Percentiles rank a stretch among this genome's conserved stretches.
Conservation (phyloP, 2,329 filamentous ascomycete genomes). For the Aspergillus nomiae region DNA sequence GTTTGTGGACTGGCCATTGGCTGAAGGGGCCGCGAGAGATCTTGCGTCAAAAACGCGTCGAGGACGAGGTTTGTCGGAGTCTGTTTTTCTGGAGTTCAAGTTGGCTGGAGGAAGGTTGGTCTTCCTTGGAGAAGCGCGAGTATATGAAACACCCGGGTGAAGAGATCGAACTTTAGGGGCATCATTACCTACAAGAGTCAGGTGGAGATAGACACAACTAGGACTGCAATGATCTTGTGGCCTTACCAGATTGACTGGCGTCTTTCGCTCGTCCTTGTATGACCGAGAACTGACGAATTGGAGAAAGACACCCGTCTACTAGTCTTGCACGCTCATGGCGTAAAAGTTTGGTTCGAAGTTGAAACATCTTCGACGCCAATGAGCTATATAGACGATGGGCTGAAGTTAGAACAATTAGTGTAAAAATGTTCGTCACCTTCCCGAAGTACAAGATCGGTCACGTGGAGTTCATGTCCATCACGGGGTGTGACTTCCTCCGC, state of each 20-base stretch:
- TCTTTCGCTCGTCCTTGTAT: conserved; percentile 18
- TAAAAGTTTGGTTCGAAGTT: conserved; percentile 19
- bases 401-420: background rate
- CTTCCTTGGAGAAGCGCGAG: conserved; percentile 11
- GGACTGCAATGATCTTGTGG: background rate
- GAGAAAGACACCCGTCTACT: conserved; percentile 14
- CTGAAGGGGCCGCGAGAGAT: conserved; percentile 35
- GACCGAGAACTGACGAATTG: conserved; percentile 32
- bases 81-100: conserved; percentile 20
- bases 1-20: conserved; percentile 29
- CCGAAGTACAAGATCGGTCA: background rate
- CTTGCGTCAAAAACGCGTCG: conserved; percentile 39
- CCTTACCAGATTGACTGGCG: conserved; percentile 27
- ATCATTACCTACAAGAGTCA: background rate
- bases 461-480: background rate
- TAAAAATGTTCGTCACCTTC: background rate
- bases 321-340: conserved; percentile 14
- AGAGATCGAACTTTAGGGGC: background rate
- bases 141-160: background rate
- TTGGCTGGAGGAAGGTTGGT: conserved; percentile 18
- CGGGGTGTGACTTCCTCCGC: background rate
- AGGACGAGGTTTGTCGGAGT: conserved; percentile 23
- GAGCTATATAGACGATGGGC: background rate
- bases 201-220: background rate
- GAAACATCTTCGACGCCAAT: conserved; percentile 29